Evolutionary conservation across 2,329 filamentous ascomycete genomes (phyloP).

Genomic region (Decorospora gaudefroyi): DNA sequence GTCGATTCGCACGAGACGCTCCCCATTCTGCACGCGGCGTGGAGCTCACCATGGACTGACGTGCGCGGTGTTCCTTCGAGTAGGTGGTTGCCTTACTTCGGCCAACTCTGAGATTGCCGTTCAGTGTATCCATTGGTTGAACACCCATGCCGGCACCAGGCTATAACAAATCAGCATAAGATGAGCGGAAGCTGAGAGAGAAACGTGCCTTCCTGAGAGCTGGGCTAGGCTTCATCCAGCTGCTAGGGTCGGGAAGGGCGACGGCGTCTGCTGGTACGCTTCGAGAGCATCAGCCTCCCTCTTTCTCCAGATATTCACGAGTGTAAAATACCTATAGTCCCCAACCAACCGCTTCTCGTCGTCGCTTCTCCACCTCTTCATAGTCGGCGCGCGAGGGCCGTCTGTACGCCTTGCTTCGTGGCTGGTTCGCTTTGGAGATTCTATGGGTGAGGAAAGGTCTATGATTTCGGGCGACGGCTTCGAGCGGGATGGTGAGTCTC

Average conservation of each 20-base stretch:
- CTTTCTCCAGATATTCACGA: background rate
- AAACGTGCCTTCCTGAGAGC: conserved; percentile 5
- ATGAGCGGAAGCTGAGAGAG: background rate
- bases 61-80: conserved; percentile 9
- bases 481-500: conserved; percentile 7
- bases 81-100: conserved; percentile 21
- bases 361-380: conserved; percentile 8
- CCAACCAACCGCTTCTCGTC: conserved; percentile 24
- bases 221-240: conserved; percentile 14
- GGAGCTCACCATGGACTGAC: conserved; percentile 8
- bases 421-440: background rate
- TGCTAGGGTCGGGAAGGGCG: conserved; percentile 17
- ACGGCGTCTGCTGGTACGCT: conserved; percentile 28
- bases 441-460: conserved; percentile 21
- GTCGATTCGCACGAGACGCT: conserved; percentile 4
- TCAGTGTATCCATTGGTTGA: too few relatives aligned
- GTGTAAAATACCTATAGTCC: conserved; percentile 20
- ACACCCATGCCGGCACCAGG: conserved; percentile 19
- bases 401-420: background rate
- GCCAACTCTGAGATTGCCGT: too few relatives aligned
- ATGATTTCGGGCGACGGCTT: conserved; percentile 2
- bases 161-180: conserved; percentile 16
- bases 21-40: conserved; percentile 14
- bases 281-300: conserved; percentile 13
- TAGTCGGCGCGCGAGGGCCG: background rate